Percentiles rank a stretch among this genome's conserved stretches.
Evolutionary conservation across 2,329 filamentous ascomycete genomes (phyloP).

Genomic region (Diplodia intermedia): DNA sequence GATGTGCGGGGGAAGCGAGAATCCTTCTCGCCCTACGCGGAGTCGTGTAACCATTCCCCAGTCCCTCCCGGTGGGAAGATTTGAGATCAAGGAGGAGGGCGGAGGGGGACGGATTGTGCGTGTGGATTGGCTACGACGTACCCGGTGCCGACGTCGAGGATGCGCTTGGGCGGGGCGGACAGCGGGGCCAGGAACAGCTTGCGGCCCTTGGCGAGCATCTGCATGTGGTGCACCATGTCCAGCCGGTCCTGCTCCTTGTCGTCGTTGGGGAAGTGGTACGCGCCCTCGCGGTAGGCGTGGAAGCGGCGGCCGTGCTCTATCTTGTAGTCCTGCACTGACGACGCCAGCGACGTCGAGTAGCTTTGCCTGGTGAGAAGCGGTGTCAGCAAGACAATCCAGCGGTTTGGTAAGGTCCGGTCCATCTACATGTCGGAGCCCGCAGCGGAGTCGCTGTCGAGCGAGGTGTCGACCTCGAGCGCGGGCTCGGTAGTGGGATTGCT

Average conservation of each 20-base stretch:
- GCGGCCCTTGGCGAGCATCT: slow-evolving; percentile 17
- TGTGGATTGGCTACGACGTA: neutral
- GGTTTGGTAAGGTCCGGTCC: neutral
- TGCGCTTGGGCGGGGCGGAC: slow-evolving; percentile 27
- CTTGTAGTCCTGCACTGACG: slow-evolving; percentile 35
- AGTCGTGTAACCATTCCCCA: neutral
- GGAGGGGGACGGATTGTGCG: no score
- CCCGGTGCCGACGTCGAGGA: slow-evolving; percentile 39
- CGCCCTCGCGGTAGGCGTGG: slow-evolving; percentile 45
- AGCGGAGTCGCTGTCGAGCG: slow-evolving; percentile 8
- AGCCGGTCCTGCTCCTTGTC: slow-evolving; percentile 31
- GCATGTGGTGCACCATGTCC: slow-evolving; percentile 31
- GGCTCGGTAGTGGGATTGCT: neutral
- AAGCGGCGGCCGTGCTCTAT: slow-evolving; percentile 45
- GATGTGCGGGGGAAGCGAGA: neutral
- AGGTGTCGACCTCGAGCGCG: slow-evolving; percentile 7
- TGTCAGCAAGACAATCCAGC: neutral
- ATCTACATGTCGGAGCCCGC: neutral
- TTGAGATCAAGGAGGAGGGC: no score
- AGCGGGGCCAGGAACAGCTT: slow-evolving; percentile 37
- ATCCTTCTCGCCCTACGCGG: neutral
- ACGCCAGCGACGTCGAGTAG: slow-evolving; percentile 37
- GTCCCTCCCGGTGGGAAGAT: neutral
- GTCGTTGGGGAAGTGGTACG: slow-evolving; percentile 38
- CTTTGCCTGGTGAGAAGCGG: slow-evolving; percentile 9